A percentile compares a stretch with the other conserved stretches of the same genome.
Evolutionary conservation across 2,329 filamentous ascomycete species (phyloP).

Genomic region (Zasmidium citrigriseum): DNA sequence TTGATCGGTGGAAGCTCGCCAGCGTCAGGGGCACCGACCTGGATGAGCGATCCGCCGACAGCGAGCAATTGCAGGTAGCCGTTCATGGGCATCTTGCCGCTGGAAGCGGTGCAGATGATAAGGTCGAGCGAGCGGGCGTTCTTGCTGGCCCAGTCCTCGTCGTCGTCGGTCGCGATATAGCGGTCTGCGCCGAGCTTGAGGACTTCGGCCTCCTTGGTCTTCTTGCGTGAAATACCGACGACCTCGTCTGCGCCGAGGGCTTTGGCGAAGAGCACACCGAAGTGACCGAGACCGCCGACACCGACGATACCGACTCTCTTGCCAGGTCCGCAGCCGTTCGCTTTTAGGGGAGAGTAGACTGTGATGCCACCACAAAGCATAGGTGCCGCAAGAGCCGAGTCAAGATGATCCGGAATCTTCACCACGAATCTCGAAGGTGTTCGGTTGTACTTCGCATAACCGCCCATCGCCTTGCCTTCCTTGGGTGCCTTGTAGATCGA

Average conservation of each 20-base stretch:
- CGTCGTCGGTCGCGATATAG: conserved; percentile 60
- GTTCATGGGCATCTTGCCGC: conserved; percentile 62
- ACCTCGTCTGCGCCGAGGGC: conserved; percentile 68
- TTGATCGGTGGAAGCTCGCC: conserved; percentile 54
- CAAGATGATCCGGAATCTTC: conserved; percentile 54
- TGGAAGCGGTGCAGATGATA: conserved; percentile 60
- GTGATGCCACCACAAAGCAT: conserved; percentile 75
- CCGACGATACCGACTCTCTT: conserved; percentile 72
- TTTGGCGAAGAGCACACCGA: conserved; percentile 69
- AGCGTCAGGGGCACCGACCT: conserved; percentile 67
- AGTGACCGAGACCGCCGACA: conserved; percentile 58
- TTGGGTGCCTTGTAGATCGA: conserved; percentile 20
- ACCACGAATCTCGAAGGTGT: conserved; percentile 55
- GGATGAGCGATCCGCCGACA: conserved; percentile 61
- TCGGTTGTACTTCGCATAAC: conserved; percentile 57
- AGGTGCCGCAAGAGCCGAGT: conserved; percentile 57
- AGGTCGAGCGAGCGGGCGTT: conserved; percentile 56
- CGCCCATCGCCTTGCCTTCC: conserved; percentile 60
- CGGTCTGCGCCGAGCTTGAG: conserved; percentile 61
- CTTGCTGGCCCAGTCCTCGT: conserved; percentile 60
- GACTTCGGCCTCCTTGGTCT: conserved; percentile 60
- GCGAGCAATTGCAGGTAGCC: conserved; percentile 63
- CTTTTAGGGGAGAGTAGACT: conserved; percentile 66
- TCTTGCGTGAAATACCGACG: conserved; percentile 63
- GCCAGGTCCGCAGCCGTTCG: conserved; percentile 67